phyloP scores from a whole-genome alignment of 1,139 yeast genomes.

The Pichia inconspicua region DNA sequence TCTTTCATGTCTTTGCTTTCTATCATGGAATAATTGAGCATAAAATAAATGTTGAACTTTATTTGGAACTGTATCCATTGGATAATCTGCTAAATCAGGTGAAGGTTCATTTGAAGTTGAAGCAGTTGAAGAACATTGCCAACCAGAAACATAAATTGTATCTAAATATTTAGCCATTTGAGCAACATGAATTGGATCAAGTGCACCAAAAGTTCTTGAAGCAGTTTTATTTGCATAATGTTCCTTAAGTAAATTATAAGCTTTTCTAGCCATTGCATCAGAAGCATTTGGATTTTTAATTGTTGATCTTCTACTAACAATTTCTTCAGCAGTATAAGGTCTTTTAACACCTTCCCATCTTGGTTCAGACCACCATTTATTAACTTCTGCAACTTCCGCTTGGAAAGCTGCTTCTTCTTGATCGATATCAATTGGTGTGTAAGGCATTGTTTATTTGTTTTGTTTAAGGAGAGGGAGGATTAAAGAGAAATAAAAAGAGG shows the following conservation, averaged over 20 bases:
- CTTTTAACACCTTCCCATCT: conserved; percentile 88
- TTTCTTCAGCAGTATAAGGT: conserved; percentile 81
- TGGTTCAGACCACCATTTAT: conserved; percentile 87
- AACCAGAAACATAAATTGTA: conserved; percentile 88
- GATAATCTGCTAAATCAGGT: conserved; percentile 97
- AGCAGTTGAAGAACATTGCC: conserved; percentile 98
- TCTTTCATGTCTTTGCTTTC: conserved; percentile 90
- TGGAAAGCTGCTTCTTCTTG: conserved; percentile 61
- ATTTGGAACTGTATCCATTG: conserved; percentile 97
- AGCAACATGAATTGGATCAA: conserved; percentile 92
- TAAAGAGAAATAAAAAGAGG: not conserved
- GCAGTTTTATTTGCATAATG: conserved; percentile 70
- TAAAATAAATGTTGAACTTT: conserved; percentile 96
- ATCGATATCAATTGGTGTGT: conserved; percentile 44
- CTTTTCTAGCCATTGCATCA: conserved; percentile 74
- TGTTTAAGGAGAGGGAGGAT: no score
- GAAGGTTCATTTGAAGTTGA: conserved; percentile 96
- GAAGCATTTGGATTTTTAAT: conserved; percentile 62
- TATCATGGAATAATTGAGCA: conserved; percentile 95
- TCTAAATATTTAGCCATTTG: conserved; percentile 96
- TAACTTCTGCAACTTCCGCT: conserved; percentile 62
- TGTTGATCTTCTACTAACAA: conserved; percentile 83
- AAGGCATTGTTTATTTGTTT: conserved; percentile 20
- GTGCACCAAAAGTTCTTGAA: conserved; percentile 90
- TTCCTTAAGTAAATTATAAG: conserved; percentile 58